Base-by-base conservation (phyloP, 768 basidiomycete genomes). In the Pleurotus citrinopileatus region DNA sequence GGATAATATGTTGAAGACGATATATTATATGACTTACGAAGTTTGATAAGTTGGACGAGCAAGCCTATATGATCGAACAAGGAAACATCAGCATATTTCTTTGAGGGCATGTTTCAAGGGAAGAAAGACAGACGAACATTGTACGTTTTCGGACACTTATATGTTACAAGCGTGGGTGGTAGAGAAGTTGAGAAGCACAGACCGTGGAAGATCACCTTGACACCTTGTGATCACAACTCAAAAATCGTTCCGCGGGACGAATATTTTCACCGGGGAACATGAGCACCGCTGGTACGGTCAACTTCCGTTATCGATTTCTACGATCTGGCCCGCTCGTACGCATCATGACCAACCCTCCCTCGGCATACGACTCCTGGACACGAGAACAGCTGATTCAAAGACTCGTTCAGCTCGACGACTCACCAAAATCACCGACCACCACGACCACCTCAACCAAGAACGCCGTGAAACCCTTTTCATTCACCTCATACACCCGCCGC, bases 331-430 rank as follows among this genome's bases (percentile, higher is more conserved):
- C 52, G 4, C 54, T 38, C 34, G 32, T 54, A 5, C 56, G 43
- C 26, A 27, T 25, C 17, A 46, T 54, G 52, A 25, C 45, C 26
- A 34, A 34, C 12, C 23, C 52, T 3, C 25, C 56, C n/a, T 12
- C 47, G 25, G 22, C 46, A 37, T 87, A 86, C 66, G 77, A 81
- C 22, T 61, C 65, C 55, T 83, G 83, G 78, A 78, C 81, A 56
- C 76, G 86, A 54, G 83, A 89, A 62, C 80, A 88, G 47, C 82
- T 94, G 55, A 82, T 93, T 51, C 76, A 81, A 34, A 79, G 82
- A 46, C 67, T 94, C 17, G 69, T 69, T 19, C 71, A 81, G 38
- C 75, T 91, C 42, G 87, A 91, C 52, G 60, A 62, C 25, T 27
- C 60, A 7, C 69, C 55, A 52, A 43, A 67, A 55, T 55, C 61